Base-by-base conservation (phyloP, 345 rosid species). In the Geranium rotundifolium region DNA sequence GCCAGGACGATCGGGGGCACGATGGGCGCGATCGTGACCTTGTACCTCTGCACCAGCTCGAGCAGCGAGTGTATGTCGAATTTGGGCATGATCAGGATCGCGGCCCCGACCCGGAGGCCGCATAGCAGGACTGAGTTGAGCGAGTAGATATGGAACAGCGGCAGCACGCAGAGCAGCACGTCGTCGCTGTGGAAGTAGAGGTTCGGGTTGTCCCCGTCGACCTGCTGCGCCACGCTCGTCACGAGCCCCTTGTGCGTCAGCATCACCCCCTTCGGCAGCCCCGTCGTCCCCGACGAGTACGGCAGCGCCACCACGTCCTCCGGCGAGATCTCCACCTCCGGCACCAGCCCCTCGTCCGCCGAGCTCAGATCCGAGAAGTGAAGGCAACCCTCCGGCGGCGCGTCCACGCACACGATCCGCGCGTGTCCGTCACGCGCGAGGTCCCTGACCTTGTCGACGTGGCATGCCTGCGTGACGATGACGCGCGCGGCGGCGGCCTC, bases 231-330 rank as follows among this genome's bases (percentile, higher is more conserved):
- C 20, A 90, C 87, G 67, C 91, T 88, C 0, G 97, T 90, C 49
- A 93, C 76, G 0, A 86, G 76, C 0, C 96, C 85, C 63, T 79
- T 82, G 77, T 93, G 99, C 0, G 90, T 93, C 29, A 93, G 62
- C 97, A 93, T 88, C 59, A 93, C 99, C 2, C 99, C 99, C 69
- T 93, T 93, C 0, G 99, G 99, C 5, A 93, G 50, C 7, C 97
- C 99, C 1, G 97, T 93, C 1, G 99, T 93, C 0, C 99, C 99
- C 1, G 99, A 93, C 3, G 99, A 93, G 63, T 86, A 93, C 0
- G 95, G 99, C 0, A 93, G 82, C 6, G 96, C 97, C 65, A 88
- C 90, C 4, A 86, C 90, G 41, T 93, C 95, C 29, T 93, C 82
- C 0, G 91, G 68, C 1, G 62, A 61, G 60, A 93, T 76, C 12